phyloP scores from a whole-genome alignment of 179 eudicot genomes.

The Heliamphora pulchella region DNA sequence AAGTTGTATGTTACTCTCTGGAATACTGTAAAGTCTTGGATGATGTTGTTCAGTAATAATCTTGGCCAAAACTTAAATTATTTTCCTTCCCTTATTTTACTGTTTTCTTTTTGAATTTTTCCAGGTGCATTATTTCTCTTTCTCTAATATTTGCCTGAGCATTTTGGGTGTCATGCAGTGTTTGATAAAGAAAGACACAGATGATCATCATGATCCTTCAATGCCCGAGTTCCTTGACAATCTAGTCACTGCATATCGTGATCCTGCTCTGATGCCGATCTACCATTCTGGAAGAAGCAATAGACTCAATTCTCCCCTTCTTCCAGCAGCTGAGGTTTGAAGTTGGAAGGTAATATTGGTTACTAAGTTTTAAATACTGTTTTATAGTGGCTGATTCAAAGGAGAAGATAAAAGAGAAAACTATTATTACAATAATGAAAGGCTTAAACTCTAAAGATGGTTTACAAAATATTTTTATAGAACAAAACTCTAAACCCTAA shows the following conservation, averaged over 20 bases:
- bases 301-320: constrained; percentile 47
- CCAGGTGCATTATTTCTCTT: not conserved
- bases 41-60: not conserved
- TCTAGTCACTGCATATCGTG: constrained; percentile 59
- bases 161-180: constrained; percentile 39
- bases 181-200: constrained; percentile 67
- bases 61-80: not conserved
- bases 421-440: no score
- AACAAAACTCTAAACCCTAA: no score
- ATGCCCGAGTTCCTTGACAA: constrained; percentile 57
- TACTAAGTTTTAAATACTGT: not conserved
- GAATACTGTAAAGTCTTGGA: not conserved
- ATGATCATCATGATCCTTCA: constrained; percentile 49
- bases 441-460: no score
- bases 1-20: not conserved
- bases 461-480: no score
- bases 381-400: no score
- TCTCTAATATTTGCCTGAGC: not conserved
- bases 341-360: constrained; percentile 19
- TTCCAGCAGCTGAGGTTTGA: constrained; percentile 22
- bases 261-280: constrained; percentile 58
- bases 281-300: constrained; percentile 24
- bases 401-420: no score
- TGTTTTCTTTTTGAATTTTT: not conserved
- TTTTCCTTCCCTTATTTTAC: not conserved